Conservation (phyloP, 1,139 yeast genomes). For the Hemisphaericaspora lyxosophila region DNA sequence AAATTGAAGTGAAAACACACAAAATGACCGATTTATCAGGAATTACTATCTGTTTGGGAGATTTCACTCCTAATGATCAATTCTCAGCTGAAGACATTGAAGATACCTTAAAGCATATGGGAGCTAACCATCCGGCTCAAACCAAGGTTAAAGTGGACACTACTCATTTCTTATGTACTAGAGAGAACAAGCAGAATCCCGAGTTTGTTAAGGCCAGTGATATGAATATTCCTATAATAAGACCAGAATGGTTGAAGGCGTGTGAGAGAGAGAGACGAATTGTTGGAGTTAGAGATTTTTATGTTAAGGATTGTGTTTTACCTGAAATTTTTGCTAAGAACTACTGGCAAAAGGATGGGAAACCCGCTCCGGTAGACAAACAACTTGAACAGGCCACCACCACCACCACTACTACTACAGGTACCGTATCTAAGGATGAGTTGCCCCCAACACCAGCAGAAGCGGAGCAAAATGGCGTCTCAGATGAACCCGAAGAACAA, state of each 20-base stretch:
- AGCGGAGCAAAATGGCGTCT: not conserved
- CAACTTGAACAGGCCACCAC: slow-evolving; percentile 1
- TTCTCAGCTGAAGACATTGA: slow-evolving; percentile 64
- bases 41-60: slow-evolving; percentile 87
- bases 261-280: slow-evolving; percentile 87
- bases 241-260: slow-evolving; percentile 97
- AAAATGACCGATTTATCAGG: slow-evolving; percentile 97
- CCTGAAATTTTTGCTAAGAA: slow-evolving; percentile 48
- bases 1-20: slow-evolving; percentile 74
- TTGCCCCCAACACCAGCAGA: slow-evolving; percentile 7
- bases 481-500: slow-evolving; percentile 11
- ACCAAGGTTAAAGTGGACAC: slow-evolving; percentile 80
- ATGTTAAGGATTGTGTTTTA: slow-evolving; percentile 53
- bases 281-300: slow-evolving; percentile 89
- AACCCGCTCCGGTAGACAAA: not conserved
- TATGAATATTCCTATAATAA: slow-evolving; percentile 86
- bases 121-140: slow-evolving; percentile 74
- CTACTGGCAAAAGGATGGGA: slow-evolving; percentile 32
- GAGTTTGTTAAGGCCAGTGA: slow-evolving; percentile 80
- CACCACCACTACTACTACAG: too few species aligned
- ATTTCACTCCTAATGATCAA: slow-evolving; percentile 60
- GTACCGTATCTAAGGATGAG: not conserved
- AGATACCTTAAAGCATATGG: slow-evolving; percentile 63
- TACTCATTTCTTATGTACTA: slow-evolving; percentile 86
- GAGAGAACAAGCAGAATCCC: slow-evolving; percentile 53